A percentile compares a stretch with the other conserved stretches of the same genome.
Evolutionary conservation across 2,329 filamentous ascomycete species (phyloP).

Genomic region (Dothideomycetes sp.): DNA sequence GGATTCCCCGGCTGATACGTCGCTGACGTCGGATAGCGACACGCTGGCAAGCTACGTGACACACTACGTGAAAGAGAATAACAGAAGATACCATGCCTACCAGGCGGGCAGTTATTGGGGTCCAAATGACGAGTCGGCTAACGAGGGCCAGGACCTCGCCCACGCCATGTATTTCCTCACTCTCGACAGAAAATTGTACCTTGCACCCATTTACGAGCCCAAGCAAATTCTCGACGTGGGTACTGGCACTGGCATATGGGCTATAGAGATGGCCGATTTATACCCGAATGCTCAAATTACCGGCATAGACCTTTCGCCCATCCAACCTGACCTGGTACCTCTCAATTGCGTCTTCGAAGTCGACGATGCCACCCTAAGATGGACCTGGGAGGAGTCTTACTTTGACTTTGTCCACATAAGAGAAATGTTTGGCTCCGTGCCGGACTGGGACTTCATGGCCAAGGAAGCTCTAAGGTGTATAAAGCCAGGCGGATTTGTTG

Average conservation of each 20-base stretch:
- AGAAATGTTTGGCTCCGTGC: conserved; percentile 33
- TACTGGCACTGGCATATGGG: conserved; percentile 37
- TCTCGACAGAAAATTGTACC: conserved; percentile 18
- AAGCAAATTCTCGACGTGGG: conserved; percentile 33
- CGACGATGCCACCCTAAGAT: conserved; percentile 32
- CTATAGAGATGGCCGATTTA: conserved; percentile 22
- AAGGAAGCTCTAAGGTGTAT: conserved; percentile 17
- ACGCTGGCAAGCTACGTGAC: conserved; percentile 9
- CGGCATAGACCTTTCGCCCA: conserved; percentile 38
- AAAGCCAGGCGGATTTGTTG: conserved; percentile 28
- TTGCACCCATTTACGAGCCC: conserved; percentile 18
- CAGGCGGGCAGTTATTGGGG: conserved; percentile 21
- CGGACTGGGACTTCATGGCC: conserved; percentile 34
- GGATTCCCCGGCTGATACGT: conserved; percentile 1
- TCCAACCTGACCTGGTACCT: conserved; percentile 37
- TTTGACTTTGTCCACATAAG: conserved; percentile 37
- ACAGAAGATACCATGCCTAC: conserved; percentile 24
- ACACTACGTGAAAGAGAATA: conserved; percentile 21
- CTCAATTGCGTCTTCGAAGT: conserved; percentile 37
- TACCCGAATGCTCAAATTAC: conserved; percentile 24
- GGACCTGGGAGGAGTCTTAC: conserved; percentile 25
- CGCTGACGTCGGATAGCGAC: conserved; percentile 5
- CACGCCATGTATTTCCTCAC: conserved; percentile 29
- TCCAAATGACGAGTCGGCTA: conserved; percentile 32
- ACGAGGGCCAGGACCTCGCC: conserved; percentile 34